These are phyloP conservation scores for Picocystis sp. DNA, from an alignment of 163 green algal species.

Conservation along the genomic window DNA sequence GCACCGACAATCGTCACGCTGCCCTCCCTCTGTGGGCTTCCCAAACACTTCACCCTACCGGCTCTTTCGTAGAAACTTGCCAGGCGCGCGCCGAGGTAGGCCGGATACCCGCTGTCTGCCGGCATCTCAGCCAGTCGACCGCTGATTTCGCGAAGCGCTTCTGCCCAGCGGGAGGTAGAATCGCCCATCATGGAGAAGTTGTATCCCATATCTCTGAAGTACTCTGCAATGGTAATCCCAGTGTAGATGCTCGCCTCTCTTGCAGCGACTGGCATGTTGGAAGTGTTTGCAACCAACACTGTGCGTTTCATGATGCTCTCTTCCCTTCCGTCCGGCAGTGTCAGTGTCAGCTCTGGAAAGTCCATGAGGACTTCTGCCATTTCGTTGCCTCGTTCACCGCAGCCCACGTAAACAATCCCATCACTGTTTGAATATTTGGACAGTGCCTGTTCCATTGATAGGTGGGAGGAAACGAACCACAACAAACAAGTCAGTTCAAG, in stretches of 20 bases:
- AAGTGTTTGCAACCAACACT: conserved; percentile 94
- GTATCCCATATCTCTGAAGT: conserved; percentile 98
- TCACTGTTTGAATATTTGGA: conserved; percentile 98
- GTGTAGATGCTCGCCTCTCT: conserved; percentile 99
- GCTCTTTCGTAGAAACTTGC: conserved; percentile 98
- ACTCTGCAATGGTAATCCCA: conserved; percentile 97
- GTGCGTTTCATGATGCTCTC: conserved; percentile 99
- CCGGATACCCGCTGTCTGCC: conserved; percentile 90
- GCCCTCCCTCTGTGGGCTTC: conserved; percentile 75
- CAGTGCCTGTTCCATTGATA: conserved; percentile 45
- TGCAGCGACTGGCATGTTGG: conserved; percentile 97
- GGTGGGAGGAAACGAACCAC: neutral
- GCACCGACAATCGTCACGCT: conserved; percentile 96
- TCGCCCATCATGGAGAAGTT: conserved; percentile 99
- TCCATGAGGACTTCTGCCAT: conserved; percentile 98
- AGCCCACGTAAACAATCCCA: conserved; percentile 97
- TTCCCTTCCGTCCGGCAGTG: conserved; percentile 81
- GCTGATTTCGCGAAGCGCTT: conserved; percentile 97
- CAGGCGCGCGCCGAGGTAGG: conserved; percentile 89
- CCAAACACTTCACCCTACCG: conserved; percentile 82
- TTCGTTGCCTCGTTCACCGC: conserved; percentile 95
- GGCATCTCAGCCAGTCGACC: conserved; percentile 97
- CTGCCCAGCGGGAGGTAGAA: conserved; percentile 88
- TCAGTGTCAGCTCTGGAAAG: conserved; percentile 98
- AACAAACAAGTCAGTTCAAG: too few relatives aligned